Percentiles rank a stretch among this genome's conserved stretches.
Conservation (phyloP, 2,329 filamentous ascomycete species). For the Orbilia ellipsospora region DNA sequence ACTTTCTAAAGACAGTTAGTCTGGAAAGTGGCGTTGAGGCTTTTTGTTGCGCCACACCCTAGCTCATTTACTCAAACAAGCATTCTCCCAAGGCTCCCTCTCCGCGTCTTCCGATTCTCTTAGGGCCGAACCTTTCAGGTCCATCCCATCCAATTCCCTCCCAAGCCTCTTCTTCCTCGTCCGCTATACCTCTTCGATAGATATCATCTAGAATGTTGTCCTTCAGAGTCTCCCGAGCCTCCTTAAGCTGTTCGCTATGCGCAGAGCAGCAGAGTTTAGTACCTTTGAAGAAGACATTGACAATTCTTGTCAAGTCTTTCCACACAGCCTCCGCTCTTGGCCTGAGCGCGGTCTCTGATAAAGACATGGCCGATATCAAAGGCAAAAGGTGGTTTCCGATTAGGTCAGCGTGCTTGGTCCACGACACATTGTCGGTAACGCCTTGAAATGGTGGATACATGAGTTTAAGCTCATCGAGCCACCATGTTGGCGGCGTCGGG, state of each 20-base stretch:
- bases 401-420: conserved; percentile 45
- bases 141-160: conserved; percentile 47
- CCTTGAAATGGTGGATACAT: conserved; percentile 53
- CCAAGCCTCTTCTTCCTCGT: conserved; percentile 50
- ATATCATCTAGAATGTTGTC: conserved; percentile 48
- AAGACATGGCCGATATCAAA: conserved; percentile 44
- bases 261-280: conserved; percentile 43
- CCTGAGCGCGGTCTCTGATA: conserved; percentile 33
- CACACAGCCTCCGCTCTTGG: conserved; percentile 39
- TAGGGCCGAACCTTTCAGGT: conserved; percentile 43
- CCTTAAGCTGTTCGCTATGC: conserved; percentile 30
- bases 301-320: conserved; percentile 44
- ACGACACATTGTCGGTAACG: conserved; percentile 18
- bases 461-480: conserved; percentile 50
- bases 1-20: no score
- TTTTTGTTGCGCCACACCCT: no score
- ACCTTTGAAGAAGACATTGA: conserved; percentile 47
- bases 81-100: conserved; percentile 45
- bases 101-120: conserved; percentile 40
- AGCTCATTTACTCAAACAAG: conserved; percentile 32
- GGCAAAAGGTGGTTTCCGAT: conserved; percentile 50
- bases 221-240: conserved; percentile 31
- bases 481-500: conserved; percentile 40
- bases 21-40: no score
- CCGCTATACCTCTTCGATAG: conserved; percentile 41